Base-by-base conservation (phyloP, 768 basidiomycete species). In the Cyathus striatus region DNA sequence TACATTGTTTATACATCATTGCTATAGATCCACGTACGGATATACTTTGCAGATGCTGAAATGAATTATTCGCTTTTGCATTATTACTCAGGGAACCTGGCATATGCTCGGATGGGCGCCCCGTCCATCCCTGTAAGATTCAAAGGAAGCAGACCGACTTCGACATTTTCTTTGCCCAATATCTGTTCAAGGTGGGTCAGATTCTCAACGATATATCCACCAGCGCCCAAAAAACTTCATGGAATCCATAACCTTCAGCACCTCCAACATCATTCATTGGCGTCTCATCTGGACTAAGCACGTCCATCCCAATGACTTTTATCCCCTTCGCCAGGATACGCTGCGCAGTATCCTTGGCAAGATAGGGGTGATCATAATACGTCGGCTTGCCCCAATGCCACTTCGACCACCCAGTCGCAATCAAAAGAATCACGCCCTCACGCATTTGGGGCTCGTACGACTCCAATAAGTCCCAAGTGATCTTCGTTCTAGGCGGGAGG, bases 121-220 rank as follows among this genome's bases (percentile, higher is more conserved):
- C 81, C 86, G 53, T 89, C 86, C 18, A 73, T 69, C 1, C 69
- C 73, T 4, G 62, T 63, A n/a, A 88, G 42, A 18, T 67, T 77
- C 39, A 89, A 54, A 0, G 85, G 85, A 27, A 79, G 54, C 41
- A 87, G 54, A 42, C 74, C 77, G 25, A 83, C 75, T 42, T 69
- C 55, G 21, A 33, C 43, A 5, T 51, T 52, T 13, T 47, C 52
- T 14, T 47, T 49, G 7, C 40, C 56, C 18, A 56, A 44, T 23
- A 86, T 53, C 37, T 48, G 48, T 23, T 71, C 72, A 42, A 88
- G 50, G 40, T 78, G 76, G 7, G 63, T 75, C 53, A 89, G 44
- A 49, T 89, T 90, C 65, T 89, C 86, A 23, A 75, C 83, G 44
- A 89, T 85, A 5, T 85, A 53, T 1, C 77, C 75, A 0, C 77